These are phyloP conservation scores for Coleophoma cylindrospora DNA, from an alignment of 2,329 filamentous ascomycete genomes.

Conservation along the genomic window DNA sequence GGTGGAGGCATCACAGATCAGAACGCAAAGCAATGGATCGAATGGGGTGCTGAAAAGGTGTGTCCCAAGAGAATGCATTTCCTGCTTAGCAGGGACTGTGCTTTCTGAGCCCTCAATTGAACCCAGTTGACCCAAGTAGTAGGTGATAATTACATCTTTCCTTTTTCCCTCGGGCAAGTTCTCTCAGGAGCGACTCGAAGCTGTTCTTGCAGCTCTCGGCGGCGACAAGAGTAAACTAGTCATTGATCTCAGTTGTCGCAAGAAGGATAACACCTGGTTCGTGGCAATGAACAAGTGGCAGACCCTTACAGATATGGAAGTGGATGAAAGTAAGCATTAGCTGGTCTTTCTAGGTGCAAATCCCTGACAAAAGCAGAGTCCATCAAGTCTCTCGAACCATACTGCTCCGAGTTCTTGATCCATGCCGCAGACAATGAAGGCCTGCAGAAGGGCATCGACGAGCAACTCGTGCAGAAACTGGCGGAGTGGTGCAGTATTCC, in stretches of 20 bases:
- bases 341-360: background rate
- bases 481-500: conserved; percentile 86
- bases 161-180: conserved; percentile 84
- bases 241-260: conserved; percentile 89
- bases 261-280: conserved; percentile 71
- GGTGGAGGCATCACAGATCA: conserved; percentile 87
- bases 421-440: conserved; percentile 97
- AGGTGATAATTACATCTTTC: conserved; percentile 97
- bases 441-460: conserved; percentile 85
- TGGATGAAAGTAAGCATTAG: conserved; percentile 64
- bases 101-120: background rate
- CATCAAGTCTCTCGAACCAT: conserved; percentile 76
- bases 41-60: conserved; percentile 85
- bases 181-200: conserved; percentile 69
- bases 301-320: conserved; percentile 93
- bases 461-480: conserved; percentile 71
- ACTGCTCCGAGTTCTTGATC: conserved; percentile 94
- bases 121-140: conserved; percentile 23
- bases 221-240: conserved; percentile 78
- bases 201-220: conserved; percentile 67
- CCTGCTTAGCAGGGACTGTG: too few relatives aligned
- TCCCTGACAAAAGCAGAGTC: conserved; percentile 52
- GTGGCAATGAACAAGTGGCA: conserved; percentile 99
- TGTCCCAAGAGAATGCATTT: conserved; percentile 7
- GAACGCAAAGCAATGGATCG: conserved; percentile 85